Conservation (phyloP, 768 basidiomycete species). For the Hortiboletus campestris region DNA sequence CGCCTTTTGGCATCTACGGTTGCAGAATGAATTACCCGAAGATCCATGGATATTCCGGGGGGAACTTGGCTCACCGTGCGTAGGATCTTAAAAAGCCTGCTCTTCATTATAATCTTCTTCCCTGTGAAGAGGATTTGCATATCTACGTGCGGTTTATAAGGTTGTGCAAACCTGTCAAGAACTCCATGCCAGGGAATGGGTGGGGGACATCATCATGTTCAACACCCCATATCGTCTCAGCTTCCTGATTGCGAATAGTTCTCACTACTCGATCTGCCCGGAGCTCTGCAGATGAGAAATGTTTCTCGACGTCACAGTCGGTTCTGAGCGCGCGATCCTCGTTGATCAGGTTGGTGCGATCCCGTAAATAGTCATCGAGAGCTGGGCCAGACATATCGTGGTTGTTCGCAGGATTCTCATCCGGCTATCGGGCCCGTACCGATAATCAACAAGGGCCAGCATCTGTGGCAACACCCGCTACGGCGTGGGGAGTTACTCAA, state of each 20-base stretch:
- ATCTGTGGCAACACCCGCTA: no score
- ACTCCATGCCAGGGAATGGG: slow-evolving; percentile 74
- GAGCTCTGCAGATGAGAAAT: slow-evolving; percentile 39
- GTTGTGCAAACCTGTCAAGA: slow-evolving; percentile 53
- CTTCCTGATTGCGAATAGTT: slow-evolving; percentile 51
- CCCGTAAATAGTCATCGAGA: slow-evolving; percentile 10
- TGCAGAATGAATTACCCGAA: background rate
- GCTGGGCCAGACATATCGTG: slow-evolving; percentile 4
- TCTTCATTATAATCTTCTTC: slow-evolving; percentile 35
- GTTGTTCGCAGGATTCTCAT: background rate
- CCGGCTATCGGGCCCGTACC: background rate
- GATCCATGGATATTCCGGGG: no score
- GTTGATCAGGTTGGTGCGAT: slow-evolving; percentile 30
- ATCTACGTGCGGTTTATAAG: no score
- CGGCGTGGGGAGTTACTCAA: no score
- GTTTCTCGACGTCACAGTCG: slow-evolving; percentile 34
- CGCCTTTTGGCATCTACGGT: slow-evolving; percentile 46
- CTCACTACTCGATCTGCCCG: slow-evolving; percentile 58
- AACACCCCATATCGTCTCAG: slow-evolving; percentile 52
- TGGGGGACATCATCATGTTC: slow-evolving; percentile 54
- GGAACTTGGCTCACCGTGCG: slow-evolving; percentile 25
- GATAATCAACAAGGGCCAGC: no score
- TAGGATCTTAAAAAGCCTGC: slow-evolving; percentile 40
- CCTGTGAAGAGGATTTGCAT: slow-evolving; percentile 15
- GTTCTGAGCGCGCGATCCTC: slow-evolving; percentile 50